Conservation (phyloP, 2,329 filamentous ascomycete genomes). For the Ophiosphaerella herpotricha region DNA sequence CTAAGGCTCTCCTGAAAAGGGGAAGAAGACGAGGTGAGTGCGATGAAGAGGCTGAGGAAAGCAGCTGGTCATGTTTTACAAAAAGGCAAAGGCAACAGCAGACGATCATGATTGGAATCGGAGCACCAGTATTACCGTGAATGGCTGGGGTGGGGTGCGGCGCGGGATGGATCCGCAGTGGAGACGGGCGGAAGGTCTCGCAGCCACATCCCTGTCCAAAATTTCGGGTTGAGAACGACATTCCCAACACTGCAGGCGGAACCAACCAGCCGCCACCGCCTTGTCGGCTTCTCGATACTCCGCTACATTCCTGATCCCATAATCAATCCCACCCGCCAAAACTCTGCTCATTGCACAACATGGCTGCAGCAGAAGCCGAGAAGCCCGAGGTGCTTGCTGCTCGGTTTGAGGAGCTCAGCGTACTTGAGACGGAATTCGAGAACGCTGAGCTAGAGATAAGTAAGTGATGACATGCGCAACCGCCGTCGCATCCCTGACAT, state of each 20-base stretch:
- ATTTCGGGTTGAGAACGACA: slow-evolving; percentile 13
- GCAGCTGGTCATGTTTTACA: too few species aligned
- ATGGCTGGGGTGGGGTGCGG: background rate
- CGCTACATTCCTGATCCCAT: background rate
- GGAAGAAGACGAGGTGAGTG: too few species aligned
- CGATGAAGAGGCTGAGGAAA: too few species aligned
- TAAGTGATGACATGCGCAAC: slow-evolving; percentile 47
- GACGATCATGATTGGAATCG: too few species aligned
- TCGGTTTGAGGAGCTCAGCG: slow-evolving; percentile 73
- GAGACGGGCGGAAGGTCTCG: background rate
- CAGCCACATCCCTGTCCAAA: slow-evolving; percentile 10
- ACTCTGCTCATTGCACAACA: slow-evolving; percentile 15
- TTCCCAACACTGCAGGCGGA: slow-evolving; percentile 4
- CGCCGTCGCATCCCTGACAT: slow-evolving; percentile 10
- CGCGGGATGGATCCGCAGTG: slow-evolving; percentile 17
- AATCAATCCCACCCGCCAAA: slow-evolving; percentile 10
- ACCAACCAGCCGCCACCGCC: background rate
- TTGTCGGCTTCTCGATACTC: background rate
- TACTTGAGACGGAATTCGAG: slow-evolving; percentile 83
- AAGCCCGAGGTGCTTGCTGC: slow-evolving; percentile 34
- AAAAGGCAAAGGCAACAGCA: too few species aligned
- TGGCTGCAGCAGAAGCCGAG: slow-evolving; percentile 24
- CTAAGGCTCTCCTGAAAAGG: too few species aligned
- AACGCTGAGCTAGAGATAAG: slow-evolving; percentile 81
- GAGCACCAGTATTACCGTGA: background rate